Conservation (phyloP, 495 filamentous ascomycete genomes). For the Tuber melanosporum region DNA sequence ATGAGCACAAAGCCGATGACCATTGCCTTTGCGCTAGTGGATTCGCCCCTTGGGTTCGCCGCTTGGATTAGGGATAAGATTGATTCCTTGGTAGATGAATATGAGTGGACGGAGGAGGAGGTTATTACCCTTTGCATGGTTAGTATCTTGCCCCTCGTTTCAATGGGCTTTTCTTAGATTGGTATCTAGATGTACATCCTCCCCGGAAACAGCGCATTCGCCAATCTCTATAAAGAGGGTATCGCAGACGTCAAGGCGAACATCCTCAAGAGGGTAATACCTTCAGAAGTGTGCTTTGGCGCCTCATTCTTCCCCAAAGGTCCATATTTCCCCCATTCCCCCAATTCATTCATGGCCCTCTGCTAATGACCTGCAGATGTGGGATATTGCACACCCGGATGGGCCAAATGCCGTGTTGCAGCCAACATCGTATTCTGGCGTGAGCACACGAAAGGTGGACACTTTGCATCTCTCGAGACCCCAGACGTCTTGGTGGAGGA, state of each 20-base stretch:
- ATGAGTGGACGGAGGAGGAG: conserved; percentile 63
- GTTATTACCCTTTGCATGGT: conserved; percentile 60
- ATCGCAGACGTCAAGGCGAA: conserved; percentile 34
- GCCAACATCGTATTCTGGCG: conserved; percentile 50
- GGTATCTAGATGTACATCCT: conserved; percentile 21
- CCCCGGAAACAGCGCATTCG: conserved; percentile 50
- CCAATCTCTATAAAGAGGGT: conserved; percentile 55
- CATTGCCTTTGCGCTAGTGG: conserved; percentile 52
- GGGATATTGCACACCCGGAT: conserved; percentile 48
- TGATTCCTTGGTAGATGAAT: conserved; percentile 60
- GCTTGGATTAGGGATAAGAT: conserved; percentile 68
- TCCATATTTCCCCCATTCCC: not conserved
- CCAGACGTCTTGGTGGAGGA: conserved; percentile 53
- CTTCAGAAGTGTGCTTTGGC: conserved; percentile 50
- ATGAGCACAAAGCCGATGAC: conserved; percentile 58
- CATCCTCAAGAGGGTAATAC: conserved; percentile 22
- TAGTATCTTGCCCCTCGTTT: conserved; percentile 55
- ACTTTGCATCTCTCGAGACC: conserved; percentile 58
- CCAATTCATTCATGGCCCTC: not conserved
- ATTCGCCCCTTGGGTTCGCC: conserved; percentile 57
- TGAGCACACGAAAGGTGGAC: conserved; percentile 53
- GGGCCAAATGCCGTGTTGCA: conserved; percentile 49
- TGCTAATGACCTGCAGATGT: conserved; percentile 45
- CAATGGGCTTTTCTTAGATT: not conserved
- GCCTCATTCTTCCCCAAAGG: conserved; percentile 48